Evolutionary conservation across 495 filamentous ascomycete species (phyloP).

Genomic region (Xylaria intraflava): DNA sequence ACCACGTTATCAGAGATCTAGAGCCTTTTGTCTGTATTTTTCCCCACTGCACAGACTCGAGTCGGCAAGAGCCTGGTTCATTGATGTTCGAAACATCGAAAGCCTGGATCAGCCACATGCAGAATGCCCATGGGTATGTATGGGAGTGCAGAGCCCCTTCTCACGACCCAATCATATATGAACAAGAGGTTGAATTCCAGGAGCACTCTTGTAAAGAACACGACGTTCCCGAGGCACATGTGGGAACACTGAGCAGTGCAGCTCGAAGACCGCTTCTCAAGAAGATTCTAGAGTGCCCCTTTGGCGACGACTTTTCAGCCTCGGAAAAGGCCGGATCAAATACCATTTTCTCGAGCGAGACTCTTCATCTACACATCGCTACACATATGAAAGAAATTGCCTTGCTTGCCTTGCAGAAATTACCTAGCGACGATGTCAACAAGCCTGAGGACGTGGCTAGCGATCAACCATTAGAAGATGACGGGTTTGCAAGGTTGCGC

Average conservation of each 20-base stretch:
- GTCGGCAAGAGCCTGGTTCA: constrained; percentile 18
- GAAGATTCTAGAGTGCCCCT: constrained; percentile 25
- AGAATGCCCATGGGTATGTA: constrained; percentile 28
- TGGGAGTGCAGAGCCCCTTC: constrained; percentile 31
- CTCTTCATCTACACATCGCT: constrained; percentile 29
- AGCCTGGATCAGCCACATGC: constrained; percentile 30
- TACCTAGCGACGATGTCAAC: constrained; percentile 26
- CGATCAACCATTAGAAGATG: constrained; percentile 26
- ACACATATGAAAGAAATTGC: constrained; percentile 32
- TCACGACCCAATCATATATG: constrained; percentile 26
- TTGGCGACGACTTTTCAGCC: constrained; percentile 28
- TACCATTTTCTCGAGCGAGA: constrained; percentile 26
- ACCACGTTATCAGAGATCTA: constrained; percentile 29
- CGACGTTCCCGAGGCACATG: constrained; percentile 25
- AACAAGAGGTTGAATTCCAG: constrained; percentile 24
- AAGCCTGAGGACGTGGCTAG: constrained; percentile 22
- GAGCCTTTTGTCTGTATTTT: constrained; percentile 30
- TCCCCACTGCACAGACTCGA: constrained; percentile 19
- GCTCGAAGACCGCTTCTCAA: constrained; percentile 24
- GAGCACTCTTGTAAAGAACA: constrained; percentile 28
- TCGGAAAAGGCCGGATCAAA: constrained; percentile 21
- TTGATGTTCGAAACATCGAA: constrained; percentile 30
- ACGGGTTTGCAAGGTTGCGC: constrained; percentile 15
- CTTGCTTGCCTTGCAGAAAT: constrained; percentile 29
- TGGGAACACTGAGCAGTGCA: constrained; percentile 22